Evolutionary conservation across 2,329 filamentous ascomycete species (phyloP).

Genomic region (Penicillium sp.): DNA sequence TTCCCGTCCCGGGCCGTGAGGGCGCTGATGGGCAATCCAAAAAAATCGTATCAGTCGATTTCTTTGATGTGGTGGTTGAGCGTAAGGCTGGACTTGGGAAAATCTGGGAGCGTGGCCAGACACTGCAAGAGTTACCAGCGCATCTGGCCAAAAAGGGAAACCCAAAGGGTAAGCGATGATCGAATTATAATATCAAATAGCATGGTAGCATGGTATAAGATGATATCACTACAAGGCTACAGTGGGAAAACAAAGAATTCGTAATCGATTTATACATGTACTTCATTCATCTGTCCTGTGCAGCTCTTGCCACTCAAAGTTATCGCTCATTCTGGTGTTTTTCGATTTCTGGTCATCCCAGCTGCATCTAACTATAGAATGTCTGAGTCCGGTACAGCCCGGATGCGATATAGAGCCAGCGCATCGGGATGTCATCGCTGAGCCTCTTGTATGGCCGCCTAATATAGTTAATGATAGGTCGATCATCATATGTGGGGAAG

Average conservation of each 20-base stretch:
- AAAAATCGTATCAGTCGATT: slow-evolving; percentile 67
- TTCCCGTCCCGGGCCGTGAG: slow-evolving; percentile 42
- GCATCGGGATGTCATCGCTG: neutral
- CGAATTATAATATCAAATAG: neutral
- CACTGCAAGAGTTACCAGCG: slow-evolving; percentile 53
- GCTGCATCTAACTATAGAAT: neutral
- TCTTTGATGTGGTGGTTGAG: slow-evolving; percentile 74
- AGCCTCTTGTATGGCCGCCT: slow-evolving; percentile 6
- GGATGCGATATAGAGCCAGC: neutral
- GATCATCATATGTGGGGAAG: neutral
- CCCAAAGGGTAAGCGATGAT: slow-evolving; percentile 33
- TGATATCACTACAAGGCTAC: neutral
- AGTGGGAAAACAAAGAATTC: neutral
- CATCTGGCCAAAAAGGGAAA: slow-evolving; percentile 44
- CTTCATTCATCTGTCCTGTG: no score
- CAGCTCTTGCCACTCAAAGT: no score
- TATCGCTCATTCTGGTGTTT: neutral
- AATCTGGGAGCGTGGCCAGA: slow-evolving; percentile 64
- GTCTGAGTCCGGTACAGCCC: neutral
- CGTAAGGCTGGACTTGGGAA: slow-evolving; percentile 73
- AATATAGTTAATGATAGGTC: slow-evolving; percentile 2
- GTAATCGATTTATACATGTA: neutral
- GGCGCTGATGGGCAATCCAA: slow-evolving; percentile 50
- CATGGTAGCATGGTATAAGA: neutral
- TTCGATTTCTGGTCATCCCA: neutral